Base-by-base conservation (phyloP, 202 grass and related monocot genomes). In the Sporobolus alterniflorus region DNA sequence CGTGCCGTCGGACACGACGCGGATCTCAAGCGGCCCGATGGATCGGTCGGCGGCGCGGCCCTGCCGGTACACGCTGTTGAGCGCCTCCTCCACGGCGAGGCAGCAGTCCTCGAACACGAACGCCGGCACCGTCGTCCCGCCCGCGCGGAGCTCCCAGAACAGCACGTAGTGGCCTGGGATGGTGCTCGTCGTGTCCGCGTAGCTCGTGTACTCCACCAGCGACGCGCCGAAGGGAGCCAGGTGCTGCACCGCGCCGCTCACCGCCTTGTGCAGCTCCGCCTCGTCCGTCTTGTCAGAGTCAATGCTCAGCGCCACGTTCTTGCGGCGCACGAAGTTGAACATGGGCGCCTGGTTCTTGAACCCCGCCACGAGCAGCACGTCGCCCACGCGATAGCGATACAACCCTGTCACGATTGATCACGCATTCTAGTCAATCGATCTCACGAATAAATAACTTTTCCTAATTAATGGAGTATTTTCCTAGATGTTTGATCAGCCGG, bases 281-380 rank as follows among this genome's bases (percentile, higher is more conserved):
- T 98, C 96, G 87, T 95, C 96, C 5, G 96, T 98, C 83, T 98
- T 98, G 77, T 98, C 96, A 0, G 96, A 39, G 68, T 98, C 96
- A 56, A 98, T 89, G 87, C 91, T 95, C 41, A 98, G 82, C 57
- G 85, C 96, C 80, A 98, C 96, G 86, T 95, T 98, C 82, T 98
- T 95, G 46, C 96, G 92, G 17, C 96, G 89, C 21, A 98, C 59
- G 67, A 98, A 98, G 32, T 55, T 95, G 82, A 98, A 98, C 82
- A 87, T 82, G n/a, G 96, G 93, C 60, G 96, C 89, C 82, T 76
- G 56, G 93, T 98, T 95, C 89, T 95, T 91, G 89, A 95, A 98
- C n/a, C 96, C 96, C 7, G 80, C 76, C 49, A 98, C 96, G 6
- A 89, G 77, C n/a, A 98, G 81, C 80, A 98, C 96, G 82, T 98